Evolutionary conservation across 345 rosid species (phyloP).

Genomic region (Syzygium grande): DNA sequence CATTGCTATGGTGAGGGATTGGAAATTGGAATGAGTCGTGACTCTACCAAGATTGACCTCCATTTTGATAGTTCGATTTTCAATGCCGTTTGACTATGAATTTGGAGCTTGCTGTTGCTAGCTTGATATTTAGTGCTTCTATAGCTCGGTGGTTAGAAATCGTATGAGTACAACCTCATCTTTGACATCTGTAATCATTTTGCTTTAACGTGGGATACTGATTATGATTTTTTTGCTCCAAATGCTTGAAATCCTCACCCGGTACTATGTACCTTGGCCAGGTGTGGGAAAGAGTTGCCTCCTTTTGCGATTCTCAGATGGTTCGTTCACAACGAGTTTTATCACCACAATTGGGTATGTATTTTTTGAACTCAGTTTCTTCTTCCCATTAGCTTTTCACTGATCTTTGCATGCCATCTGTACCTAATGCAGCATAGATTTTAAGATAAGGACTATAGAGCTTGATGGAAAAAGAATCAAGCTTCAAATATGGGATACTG

Average conservation of each 20-base stretch:
- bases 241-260: not conserved
- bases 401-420: not conserved
- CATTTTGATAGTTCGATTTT: not conserved
- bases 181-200: not conserved
- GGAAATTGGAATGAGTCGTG: not conserved
- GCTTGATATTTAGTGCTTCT: not conserved
- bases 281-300: conserved; percentile 96
- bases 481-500: conserved; percentile 50
- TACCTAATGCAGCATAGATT: conserved; percentile 28
- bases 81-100: not conserved
- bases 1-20: not conserved
- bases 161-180: not conserved
- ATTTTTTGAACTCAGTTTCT: not conserved
- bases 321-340: conserved; percentile 85
- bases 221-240: not conserved
- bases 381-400: not conserved
- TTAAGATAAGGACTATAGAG: conserved; percentile 49
- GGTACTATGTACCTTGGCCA: conserved; percentile 9
- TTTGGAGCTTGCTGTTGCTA: not conserved
- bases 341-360: conserved; percentile 83
- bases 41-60: not conserved
- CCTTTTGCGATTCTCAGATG: conserved; percentile 84
- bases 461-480: conserved; percentile 45
- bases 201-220: not conserved
- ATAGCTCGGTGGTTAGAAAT: not conserved